These are phyloP conservation scores for Cupressus sempervirens DNA, from an alignment of 75 land plant species.

Conservation along the genomic window DNA sequence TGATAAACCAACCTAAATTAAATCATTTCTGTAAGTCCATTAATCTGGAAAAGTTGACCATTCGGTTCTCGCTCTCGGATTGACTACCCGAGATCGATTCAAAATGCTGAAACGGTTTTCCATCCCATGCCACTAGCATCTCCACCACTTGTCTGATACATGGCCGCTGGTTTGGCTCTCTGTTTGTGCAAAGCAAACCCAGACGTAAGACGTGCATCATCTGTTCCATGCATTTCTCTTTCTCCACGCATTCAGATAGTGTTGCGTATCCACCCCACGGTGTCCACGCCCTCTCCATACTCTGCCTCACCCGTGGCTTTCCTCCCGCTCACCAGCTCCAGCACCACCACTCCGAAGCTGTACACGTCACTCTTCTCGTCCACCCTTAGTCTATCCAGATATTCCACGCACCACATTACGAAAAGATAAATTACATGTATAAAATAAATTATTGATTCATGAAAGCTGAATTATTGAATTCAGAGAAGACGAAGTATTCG, in stretches of 20 bases:
- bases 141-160: background rate
- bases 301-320: conserved; percentile 20
- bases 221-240: background rate
- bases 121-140: too few species aligned
- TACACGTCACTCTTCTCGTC: conserved; percentile 37
- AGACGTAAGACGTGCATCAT: background rate
- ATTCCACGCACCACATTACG: conserved; percentile 5
- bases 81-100: too few species aligned
- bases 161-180: background rate
- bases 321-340: conserved; percentile 32
- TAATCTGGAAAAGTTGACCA: too few species aligned
- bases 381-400: conserved; percentile 23
- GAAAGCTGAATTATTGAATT: too few species aligned
- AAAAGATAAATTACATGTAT: background rate
- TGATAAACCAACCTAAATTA: too few species aligned
- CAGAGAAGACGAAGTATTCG: too few species aligned
- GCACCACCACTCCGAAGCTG: conserved; percentile 43
- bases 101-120: too few species aligned
- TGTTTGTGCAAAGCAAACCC: background rate
- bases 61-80: too few species aligned
- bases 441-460: background rate
- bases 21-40: too few species aligned
- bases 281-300: conserved; percentile 28
- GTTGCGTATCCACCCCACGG: conserved; percentile 22
- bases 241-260: background rate